These are phyloP conservation scores for Tylopilus felleus DNA, from an alignment of 768 basidiomycete genomes.

Conservation along the genomic window DNA sequence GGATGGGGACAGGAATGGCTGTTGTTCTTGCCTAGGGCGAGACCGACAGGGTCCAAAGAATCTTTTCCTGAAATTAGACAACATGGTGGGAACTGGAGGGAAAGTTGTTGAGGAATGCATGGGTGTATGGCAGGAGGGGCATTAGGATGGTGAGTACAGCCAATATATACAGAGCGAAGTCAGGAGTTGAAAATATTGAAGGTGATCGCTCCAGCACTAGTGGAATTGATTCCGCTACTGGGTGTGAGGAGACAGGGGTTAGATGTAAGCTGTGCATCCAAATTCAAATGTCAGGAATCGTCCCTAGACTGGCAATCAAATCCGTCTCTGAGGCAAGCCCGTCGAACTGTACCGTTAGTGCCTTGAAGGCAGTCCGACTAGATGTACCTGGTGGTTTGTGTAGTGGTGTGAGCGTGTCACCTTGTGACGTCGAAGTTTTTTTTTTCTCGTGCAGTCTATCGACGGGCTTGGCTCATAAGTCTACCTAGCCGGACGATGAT, in stretches of 20 bases:
- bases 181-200: conserved; percentile 5
- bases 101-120: neutral
- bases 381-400: too few relatives aligned
- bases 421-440: too few relatives aligned
- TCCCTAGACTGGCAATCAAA: neutral
- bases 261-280: neutral
- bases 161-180: neutral
- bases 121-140: neutral
- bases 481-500: too few relatives aligned
- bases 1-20: neutral
- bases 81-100: conserved; percentile 5
- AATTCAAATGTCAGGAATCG: neutral
- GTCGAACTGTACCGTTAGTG: too few relatives aligned
- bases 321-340: too few relatives aligned
- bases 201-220: conserved; percentile 1
- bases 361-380: too few relatives aligned
- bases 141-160: neutral
- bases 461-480: too few relatives aligned
- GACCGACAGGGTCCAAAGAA: neutral
- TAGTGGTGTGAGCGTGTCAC: too few relatives aligned
- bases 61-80: conserved; percentile 12
- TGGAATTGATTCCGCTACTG: conserved; percentile 1
- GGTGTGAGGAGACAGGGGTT: neutral
- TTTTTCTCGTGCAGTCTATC: too few relatives aligned
- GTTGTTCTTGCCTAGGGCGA: neutral